phyloP scores from a whole-genome alignment of 164 flowering plant genomes.

The Annona cherimola region DNA sequence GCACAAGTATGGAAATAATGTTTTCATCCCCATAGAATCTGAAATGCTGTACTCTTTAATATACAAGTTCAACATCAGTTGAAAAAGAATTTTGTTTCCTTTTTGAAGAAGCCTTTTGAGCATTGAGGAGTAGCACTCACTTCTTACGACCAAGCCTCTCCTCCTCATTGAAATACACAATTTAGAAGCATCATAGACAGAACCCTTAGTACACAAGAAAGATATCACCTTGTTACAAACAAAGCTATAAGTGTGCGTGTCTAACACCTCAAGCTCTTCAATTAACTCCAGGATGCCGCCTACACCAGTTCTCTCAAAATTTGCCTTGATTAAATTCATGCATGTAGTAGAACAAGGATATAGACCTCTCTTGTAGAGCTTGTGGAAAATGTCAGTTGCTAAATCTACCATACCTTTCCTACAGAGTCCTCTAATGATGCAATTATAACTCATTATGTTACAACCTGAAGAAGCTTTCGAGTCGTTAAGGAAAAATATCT shows the following conservation, averaged over 20 bases:
- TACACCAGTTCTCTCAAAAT: conserved; percentile 30
- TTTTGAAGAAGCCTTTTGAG: conserved; percentile 33
- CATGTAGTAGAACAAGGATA: conserved; percentile 28
- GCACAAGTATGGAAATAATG: conserved; percentile 39
- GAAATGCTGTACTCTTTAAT: conserved; percentile 50
- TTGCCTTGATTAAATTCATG: conserved; percentile 34
- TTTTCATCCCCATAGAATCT: conserved; percentile 33
- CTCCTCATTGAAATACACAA: conserved; percentile 37
- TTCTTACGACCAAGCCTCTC: conserved; percentile 28
- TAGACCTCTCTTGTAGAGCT: conserved; percentile 39
- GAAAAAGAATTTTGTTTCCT: conserved; percentile 25
- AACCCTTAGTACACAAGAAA: conserved; percentile 50
- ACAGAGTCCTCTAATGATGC: conserved; percentile 57
- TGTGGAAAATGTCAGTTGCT: conserved; percentile 57
- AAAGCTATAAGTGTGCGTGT: conserved; percentile 14
- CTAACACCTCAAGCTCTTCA: conserved; percentile 27
- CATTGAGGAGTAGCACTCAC: conserved; percentile 37
- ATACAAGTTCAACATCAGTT: conserved; percentile 32
- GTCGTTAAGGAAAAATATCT: conserved; percentile 53
- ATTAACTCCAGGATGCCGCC: conserved; percentile 44
- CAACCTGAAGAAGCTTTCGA: conserved; percentile 27
- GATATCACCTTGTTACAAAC: conserved; percentile 40
- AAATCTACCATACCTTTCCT: conserved; percentile 45
- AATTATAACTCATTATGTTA: conserved; percentile 40
- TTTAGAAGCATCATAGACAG: conserved; percentile 33